Percentiles rank a stretch among this genome's conserved stretches.
phyloP scores from a whole-genome alignment of 164 flowering plant genomes.

The Vitis rotundifolia region DNA sequence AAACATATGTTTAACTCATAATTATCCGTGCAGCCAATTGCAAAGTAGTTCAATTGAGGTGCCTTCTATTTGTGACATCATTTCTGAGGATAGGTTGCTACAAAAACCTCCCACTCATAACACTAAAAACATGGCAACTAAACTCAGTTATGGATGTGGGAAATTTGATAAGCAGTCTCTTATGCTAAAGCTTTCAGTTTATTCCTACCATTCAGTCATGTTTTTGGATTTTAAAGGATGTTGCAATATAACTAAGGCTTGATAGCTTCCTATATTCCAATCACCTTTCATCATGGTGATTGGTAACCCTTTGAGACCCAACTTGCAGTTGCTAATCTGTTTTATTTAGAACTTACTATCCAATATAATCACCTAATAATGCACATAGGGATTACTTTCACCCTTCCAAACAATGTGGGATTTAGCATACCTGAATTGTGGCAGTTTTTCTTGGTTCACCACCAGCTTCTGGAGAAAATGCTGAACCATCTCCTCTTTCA shows the following conservation, averaged over 20 bases:
- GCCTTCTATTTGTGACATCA: background rate
- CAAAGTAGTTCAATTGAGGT: background rate
- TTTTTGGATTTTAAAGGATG: too few species aligned
- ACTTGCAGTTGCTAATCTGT: too few species aligned
- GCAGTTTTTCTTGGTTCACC: slow-evolving; percentile 71
- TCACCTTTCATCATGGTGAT: background rate
- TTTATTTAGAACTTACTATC: too few species aligned
- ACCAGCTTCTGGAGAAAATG: slow-evolving; percentile 75
- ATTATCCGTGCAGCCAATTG: background rate
- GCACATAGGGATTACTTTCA: too few species aligned
- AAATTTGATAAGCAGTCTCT: background rate
- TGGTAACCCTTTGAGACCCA: too few species aligned
- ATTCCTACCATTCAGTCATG: too few species aligned
- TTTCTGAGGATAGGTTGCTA: background rate
- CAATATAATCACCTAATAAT: too few species aligned
- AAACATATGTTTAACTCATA: background rate
- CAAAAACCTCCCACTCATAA: background rate
- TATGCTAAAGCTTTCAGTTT: background rate
- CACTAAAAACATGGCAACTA: background rate
- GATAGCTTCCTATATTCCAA: background rate
- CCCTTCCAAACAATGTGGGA: background rate
- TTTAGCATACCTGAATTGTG: slow-evolving; percentile 61
- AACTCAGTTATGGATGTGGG: background rate
- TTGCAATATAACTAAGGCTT: background rate
- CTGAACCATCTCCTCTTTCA: slow-evolving; percentile 81